phyloP scores from a whole-genome alignment of 768 basidiomycete species.

The Cystobasidium onofrii region DNA sequence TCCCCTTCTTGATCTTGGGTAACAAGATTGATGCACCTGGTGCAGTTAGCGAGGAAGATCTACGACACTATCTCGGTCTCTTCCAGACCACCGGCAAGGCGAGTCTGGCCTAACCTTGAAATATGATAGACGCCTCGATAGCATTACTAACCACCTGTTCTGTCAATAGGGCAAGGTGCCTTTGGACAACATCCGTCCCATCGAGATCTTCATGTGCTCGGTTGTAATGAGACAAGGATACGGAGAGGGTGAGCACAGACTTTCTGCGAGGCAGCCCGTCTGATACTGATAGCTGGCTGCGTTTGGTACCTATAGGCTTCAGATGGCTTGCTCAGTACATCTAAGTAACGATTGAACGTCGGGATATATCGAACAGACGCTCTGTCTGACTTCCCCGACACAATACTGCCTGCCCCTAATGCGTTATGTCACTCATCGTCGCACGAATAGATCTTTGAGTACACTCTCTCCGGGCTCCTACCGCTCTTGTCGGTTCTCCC shows the following conservation, averaged over 20 bases:
- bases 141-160: neutral
- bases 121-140: too few species aligned
- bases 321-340: slow-evolving; percentile 42
- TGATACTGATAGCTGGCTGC: neutral
- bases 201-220: slow-evolving; percentile 99
- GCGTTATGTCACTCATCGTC: too few species aligned
- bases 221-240: slow-evolving; percentile 63
- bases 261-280: too few species aligned
- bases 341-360: neutral
- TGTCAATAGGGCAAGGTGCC: slow-evolving; percentile 80
- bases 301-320: slow-evolving; percentile 33
- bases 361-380: neutral
- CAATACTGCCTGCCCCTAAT: too few species aligned
- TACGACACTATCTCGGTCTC: slow-evolving; percentile 86
- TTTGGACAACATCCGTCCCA: slow-evolving; percentile 89
- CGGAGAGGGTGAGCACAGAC: neutral
- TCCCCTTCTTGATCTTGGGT: slow-evolving; percentile 95
- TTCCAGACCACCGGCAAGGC: slow-evolving; percentile 99
- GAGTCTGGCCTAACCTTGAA: slow-evolving; percentile 1
- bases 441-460: too few species aligned
- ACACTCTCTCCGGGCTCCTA: too few species aligned
- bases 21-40: slow-evolving; percentile 99
- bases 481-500: too few species aligned
- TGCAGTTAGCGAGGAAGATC: slow-evolving; percentile 93
- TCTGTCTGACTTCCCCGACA: too few species aligned